Percentiles rank a stretch among this genome's conserved stretches.
Conservation (phyloP, 2,329 filamentous ascomycete genomes). For the Paradendryphiella salina region DNA sequence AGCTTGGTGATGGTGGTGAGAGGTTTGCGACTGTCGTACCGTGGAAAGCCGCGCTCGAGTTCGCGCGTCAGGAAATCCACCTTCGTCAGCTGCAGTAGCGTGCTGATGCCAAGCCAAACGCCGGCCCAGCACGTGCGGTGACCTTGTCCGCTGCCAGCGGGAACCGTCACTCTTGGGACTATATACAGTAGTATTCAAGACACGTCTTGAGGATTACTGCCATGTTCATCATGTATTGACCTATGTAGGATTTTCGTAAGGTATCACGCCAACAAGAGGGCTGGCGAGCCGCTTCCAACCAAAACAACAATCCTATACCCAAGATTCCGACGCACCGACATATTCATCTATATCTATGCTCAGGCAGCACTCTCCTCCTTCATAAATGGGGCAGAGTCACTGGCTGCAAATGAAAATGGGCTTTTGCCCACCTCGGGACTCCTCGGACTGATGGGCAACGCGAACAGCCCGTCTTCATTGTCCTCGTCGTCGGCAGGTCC, state of each 20-base stretch:
- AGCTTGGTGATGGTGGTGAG: slow-evolving; percentile 13
- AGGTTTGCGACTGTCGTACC: slow-evolving; percentile 14
- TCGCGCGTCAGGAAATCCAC: slow-evolving; percentile 16
- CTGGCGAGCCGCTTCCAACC: slow-evolving; percentile 1
- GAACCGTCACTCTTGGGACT: not conserved
- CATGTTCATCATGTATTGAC: slow-evolving; percentile 1
- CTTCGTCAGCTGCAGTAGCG: slow-evolving; percentile 18
- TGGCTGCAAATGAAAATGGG: slow-evolving; percentile 67
- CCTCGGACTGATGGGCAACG: slow-evolving; percentile 80
- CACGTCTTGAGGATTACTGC: not conserved
- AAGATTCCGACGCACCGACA: slow-evolving; percentile 2
- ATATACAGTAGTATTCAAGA: not conserved
- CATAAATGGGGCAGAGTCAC: slow-evolving; percentile 41
- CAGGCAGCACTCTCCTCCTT: slow-evolving; percentile 37
- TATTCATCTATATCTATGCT: slow-evolving; percentile 4
- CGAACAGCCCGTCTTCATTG: slow-evolving; percentile 81
- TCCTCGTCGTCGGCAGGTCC: slow-evolving; percentile 51
- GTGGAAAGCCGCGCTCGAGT: slow-evolving; percentile 18
- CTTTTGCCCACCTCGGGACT: slow-evolving; percentile 84
- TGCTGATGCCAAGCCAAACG: slow-evolving; percentile 1
- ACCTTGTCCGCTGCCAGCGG: not conserved
- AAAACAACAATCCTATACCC: slow-evolving; percentile 2
- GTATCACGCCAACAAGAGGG: slow-evolving; percentile 19
- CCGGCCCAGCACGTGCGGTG: slow-evolving; percentile 8
- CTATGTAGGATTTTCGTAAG: slow-evolving; percentile 2